Conservation (phyloP, 2,329 filamentous ascomycete genomes). For the Pezicula carpinea region DNA sequence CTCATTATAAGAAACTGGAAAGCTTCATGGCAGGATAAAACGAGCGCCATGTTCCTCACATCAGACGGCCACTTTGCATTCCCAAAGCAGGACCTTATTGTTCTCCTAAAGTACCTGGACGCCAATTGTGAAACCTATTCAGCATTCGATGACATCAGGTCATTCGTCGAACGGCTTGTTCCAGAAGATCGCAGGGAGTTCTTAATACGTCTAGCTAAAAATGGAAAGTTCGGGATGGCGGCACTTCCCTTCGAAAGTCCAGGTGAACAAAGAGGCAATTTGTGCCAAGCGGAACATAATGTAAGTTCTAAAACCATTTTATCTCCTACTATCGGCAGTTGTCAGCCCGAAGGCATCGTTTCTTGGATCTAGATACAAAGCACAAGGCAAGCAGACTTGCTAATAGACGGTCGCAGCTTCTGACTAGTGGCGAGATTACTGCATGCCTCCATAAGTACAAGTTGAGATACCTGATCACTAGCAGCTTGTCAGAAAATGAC, state of each 20-base stretch:
- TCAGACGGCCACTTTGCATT: too few relatives aligned
- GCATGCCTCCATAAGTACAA: conserved; percentile 23
- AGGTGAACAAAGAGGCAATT: background rate
- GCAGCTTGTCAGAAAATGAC: conserved; percentile 20
- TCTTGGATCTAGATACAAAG: too few relatives aligned
- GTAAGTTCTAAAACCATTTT: background rate
- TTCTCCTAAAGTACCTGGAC: conserved; percentile 23
- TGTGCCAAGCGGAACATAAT: background rate
- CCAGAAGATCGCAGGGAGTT: background rate
- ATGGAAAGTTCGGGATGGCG: background rate
- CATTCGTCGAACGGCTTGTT: conserved; percentile 16
- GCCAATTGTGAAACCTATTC: conserved; percentile 25
- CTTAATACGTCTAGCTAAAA: background rate
- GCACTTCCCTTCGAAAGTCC: background rate
- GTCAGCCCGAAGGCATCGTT: background rate
- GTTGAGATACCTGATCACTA: conserved; percentile 22
- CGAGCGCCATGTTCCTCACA: too few relatives aligned
- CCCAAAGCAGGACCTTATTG: background rate
- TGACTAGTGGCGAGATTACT: conserved; percentile 18
- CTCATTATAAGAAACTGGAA: too few relatives aligned
- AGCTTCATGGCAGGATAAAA: too few relatives aligned
- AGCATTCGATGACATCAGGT: conserved; percentile 26
- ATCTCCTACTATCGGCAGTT: background rate
- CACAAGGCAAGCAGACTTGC: conserved; percentile 1
- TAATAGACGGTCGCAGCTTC: conserved; percentile 11